Evolutionary conservation across 176 grass and related monocot genomes (phyloP).

Genomic region (Rhynchospora tenuis): DNA sequence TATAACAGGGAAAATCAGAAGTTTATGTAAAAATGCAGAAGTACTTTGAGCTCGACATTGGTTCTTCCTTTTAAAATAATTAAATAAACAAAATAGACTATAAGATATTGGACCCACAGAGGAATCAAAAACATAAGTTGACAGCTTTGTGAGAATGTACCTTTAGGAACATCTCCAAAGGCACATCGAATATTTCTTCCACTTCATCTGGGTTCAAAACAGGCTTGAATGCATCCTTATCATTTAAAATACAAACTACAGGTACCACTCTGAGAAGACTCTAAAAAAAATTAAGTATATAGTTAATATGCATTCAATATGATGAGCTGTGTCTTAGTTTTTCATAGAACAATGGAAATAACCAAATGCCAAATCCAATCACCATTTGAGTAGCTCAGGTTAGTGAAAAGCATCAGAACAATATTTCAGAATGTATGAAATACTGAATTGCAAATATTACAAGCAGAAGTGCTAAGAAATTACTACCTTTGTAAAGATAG

Average conservation of each 20-base stretch:
- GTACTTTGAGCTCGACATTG: neutral
- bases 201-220: constrained; percentile 69
- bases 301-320: neutral
- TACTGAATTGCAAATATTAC: neutral
- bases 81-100: neutral
- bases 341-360: neutral
- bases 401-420: neutral
- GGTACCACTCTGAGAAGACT: constrained; percentile 65
- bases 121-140: neutral
- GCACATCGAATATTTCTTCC: constrained; percentile 82
- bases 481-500: constrained; percentile 75
- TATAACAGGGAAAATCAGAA: neutral
- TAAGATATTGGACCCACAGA: neutral
- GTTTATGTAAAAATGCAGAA: neutral
- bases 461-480: neutral
- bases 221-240: constrained; percentile 64
- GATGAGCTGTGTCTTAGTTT: neutral
- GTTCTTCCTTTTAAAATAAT: neutral
- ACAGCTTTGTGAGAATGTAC: constrained; percentile 18
- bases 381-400: neutral
- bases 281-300: neutral
- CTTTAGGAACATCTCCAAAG: constrained; percentile 95
- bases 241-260: constrained; percentile 60
- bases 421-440: neutral
- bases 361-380: neutral